Base-by-base conservation (phyloP, 495 filamentous ascomycete species). In the Endocarpon pusillum region DNA sequence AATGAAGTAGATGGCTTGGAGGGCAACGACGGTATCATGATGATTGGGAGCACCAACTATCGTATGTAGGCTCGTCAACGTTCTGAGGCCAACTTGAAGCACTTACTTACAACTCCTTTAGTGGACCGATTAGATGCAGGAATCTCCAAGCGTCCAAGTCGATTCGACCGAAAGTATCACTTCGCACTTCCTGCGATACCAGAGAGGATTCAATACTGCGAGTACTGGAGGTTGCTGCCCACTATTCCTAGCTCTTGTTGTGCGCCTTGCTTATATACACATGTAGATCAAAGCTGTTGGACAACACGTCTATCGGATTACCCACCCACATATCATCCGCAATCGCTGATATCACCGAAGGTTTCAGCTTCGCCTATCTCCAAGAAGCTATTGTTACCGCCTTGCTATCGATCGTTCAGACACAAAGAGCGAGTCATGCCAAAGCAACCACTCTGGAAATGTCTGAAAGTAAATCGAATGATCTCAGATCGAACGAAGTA, bases 1-100 rank as follows among this genome's bases (percentile, higher is more conserved):
- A 81, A 81, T 43, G 71, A 81, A 41, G 64, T 79, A 3, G 75
- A 81, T 40, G 76, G 77, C 0, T 53, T 81, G 15, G 71, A 71
- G 40, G 62, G 56, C 39, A 78, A 78, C 41, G 66, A 77, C 44
- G 73, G 73, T 22, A 72, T 78, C 37, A 57, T 77, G 40, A 75
- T 77, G 52, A 52, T 78, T 21, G 73, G 67, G 4, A 69, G 56
- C 36, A 77, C 74, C 9, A 78, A 78, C 42, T 62, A 77, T 41
- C 41, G 54, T 58, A 46, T n/a, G n/a, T n/a, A n/a, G n/a, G n/a
- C n/a, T n/a, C 32, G 50, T 24, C 25, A 30, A 17, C 12, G 10
- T 23, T 26, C 40, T 34, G 44, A 34, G 42, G 45, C 34, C 21
- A 35, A 22, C 27, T 48, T 8, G 12, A 15, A 6, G 19, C 5